Conservation (phyloP, 306 rosid species). For the Prunus dulcis region DNA sequence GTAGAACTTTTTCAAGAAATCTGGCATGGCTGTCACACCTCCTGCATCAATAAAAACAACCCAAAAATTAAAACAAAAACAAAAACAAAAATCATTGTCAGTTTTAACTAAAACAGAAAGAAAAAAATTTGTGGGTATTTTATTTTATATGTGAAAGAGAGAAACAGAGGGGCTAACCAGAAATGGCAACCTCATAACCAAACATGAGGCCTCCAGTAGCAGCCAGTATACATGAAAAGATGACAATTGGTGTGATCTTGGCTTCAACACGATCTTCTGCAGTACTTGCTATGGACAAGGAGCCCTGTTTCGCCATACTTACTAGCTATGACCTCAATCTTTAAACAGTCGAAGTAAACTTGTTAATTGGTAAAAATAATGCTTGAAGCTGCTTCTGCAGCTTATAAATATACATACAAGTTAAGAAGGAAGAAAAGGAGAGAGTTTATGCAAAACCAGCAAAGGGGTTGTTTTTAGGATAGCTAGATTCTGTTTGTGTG, state of each 20-base stretch:
- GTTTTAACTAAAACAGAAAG: not conserved
- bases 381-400: not conserved
- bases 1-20: constrained; percentile 54
- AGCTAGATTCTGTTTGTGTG: not conserved
- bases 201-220: constrained; percentile 27
- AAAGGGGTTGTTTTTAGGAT: not conserved
- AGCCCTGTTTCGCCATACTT: not conserved
- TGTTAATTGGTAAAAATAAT: not conserved
- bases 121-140: not conserved
- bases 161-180: constrained; percentile 7
- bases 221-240: constrained; percentile 18
- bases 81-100: not conserved
- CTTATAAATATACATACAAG: not conserved
- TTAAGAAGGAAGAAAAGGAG: not conserved
- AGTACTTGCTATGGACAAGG: not conserved
- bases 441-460: not conserved
- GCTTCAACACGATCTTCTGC: constrained; percentile 2
- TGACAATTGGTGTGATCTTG: constrained; percentile 21
- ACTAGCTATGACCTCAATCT: not conserved
- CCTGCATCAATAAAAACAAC: constrained; percentile 34
- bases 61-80: not conserved
- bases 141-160: too few relatives aligned
- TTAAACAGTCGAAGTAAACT: not conserved
- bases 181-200: constrained; percentile 24
- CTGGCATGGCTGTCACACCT: constrained; percentile 61